These are phyloP conservation scores for Boletales sp. DNA, from an alignment of 768 basidiomycete species.

Conservation along the genomic window DNA sequence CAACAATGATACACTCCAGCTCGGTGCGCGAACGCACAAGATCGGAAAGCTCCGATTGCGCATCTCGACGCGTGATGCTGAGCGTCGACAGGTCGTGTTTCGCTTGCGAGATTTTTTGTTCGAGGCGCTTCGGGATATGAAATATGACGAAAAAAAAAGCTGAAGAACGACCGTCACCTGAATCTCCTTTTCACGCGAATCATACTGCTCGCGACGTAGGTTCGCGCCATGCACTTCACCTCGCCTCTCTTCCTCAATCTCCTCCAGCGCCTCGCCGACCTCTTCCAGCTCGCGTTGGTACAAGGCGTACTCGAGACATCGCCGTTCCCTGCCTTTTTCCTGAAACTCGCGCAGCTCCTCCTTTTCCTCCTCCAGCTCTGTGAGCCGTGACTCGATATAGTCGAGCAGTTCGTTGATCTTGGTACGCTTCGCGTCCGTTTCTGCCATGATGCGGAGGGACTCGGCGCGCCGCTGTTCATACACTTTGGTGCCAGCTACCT, in stretches of 20 bases:
- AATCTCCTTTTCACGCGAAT: slow-evolving; percentile 78
- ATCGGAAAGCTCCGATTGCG: slow-evolving; percentile 82
- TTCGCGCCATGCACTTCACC: slow-evolving; percentile 85
- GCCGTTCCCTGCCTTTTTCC: slow-evolving; percentile 89
- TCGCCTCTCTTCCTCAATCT: slow-evolving; percentile 79
- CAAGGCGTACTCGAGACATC: slow-evolving; percentile 92
- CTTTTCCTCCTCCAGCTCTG: slow-evolving; percentile 96
- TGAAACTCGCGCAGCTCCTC: slow-evolving; percentile 97
- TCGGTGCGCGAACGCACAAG: slow-evolving; percentile 82
- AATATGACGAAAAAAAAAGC: neutral
- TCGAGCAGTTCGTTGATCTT: slow-evolving; percentile 90
- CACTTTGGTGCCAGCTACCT: slow-evolving; percentile 97
- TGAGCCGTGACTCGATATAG: slow-evolving; percentile 85
- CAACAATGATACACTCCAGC: slow-evolving; percentile 77
- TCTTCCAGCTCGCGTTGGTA: slow-evolving; percentile 91
- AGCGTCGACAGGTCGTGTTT: slow-evolving; percentile 72
- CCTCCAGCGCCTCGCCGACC: slow-evolving; percentile 78
- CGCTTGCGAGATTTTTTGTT: slow-evolving; percentile 64
- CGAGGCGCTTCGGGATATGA: slow-evolving; percentile 54
- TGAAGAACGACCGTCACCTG: slow-evolving; percentile 47
- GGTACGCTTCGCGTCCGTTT: slow-evolving; percentile 87
- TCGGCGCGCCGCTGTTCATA: slow-evolving; percentile 94
- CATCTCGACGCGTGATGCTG: slow-evolving; percentile 65
- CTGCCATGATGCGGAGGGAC: slow-evolving; percentile 93
- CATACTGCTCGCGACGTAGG: slow-evolving; percentile 75